phyloP scores from a whole-genome alignment of 352 stramenopile species.

The Phytophthora ramorum region DNA sequence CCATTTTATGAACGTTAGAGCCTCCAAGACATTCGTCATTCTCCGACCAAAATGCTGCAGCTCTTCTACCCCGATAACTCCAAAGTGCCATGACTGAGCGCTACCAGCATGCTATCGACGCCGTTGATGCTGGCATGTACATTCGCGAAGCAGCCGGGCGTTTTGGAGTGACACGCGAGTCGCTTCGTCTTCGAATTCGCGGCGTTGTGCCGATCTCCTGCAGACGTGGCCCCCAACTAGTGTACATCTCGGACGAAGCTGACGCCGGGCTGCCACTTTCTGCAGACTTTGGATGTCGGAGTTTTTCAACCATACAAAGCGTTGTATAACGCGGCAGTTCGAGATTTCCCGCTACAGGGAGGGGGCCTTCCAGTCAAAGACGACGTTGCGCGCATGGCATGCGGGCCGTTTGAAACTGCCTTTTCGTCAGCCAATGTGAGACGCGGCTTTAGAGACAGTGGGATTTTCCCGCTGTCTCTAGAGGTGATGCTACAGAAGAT shows the following conservation, averaged over 20 bases:
- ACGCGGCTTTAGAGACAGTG: background rate
- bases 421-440: slow-evolving; percentile 3
- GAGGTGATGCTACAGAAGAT: slow-evolving; percentile 16
- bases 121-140: too few species aligned
- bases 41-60: too few species aligned
- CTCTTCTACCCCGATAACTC: too few species aligned
- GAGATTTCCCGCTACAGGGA: background rate
- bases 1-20: too few species aligned
- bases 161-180: too few species aligned
- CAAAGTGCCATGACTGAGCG: too few species aligned
- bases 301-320: slow-evolving; percentile 6
- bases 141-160: too few species aligned
- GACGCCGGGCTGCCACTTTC: slow-evolving; percentile 2
- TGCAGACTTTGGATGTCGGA: slow-evolving; percentile 1
- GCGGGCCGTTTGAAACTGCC: slow-evolving; percentile 4
- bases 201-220: too few species aligned
- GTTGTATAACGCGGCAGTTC: slow-evolving; percentile 4
- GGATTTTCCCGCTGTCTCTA: slow-evolving; percentile 8
- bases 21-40: too few species aligned
- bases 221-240: background rate
- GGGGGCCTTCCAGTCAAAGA: slow-evolving; percentile 5
- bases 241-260: slow-evolving; percentile 1
- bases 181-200: too few species aligned
- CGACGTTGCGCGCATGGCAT: slow-evolving; percentile 1
- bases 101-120: too few species aligned